Conservation (phyloP, 2,329 filamentous ascomycete genomes). For the Phaeosphaeria sp. region DNA sequence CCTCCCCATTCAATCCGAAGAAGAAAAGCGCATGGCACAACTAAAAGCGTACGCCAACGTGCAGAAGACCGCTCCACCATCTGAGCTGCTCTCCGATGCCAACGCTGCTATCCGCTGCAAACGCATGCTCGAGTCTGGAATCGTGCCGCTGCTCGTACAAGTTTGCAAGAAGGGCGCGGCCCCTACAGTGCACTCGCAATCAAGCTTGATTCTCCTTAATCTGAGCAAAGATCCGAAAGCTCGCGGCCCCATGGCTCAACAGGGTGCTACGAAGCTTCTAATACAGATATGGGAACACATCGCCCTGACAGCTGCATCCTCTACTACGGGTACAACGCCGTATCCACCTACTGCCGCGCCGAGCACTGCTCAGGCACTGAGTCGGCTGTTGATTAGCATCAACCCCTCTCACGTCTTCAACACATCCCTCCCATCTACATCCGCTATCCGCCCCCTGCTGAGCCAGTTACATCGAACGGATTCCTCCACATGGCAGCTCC, state of each 20-base stretch:
- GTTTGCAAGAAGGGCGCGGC: constrained; percentile 76
- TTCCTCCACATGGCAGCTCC: constrained; percentile 72
- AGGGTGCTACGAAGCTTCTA: constrained; percentile 88
- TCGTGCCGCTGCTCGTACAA: constrained; percentile 78
- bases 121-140: constrained; percentile 77
- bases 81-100: constrained; percentile 77
- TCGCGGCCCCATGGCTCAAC: constrained; percentile 83
- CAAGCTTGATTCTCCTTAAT: constrained; percentile 77
- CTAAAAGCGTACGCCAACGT: constrained; percentile 94
- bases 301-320: constrained; percentile 47
- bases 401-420: constrained; percentile 87
- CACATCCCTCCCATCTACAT: constrained; percentile 72
- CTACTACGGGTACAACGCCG: constrained; percentile 49
- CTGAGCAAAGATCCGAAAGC: constrained; percentile 76
- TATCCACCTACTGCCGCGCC: constrained; percentile 47
- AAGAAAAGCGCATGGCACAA: constrained; percentile 90
- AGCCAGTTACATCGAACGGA: constrained; percentile 73
- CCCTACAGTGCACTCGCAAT: constrained; percentile 74
- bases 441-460: constrained; percentile 82
- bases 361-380: constrained; percentile 78
- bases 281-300: constrained; percentile 73
- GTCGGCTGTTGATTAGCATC: constrained; percentile 84
- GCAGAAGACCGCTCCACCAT: constrained; percentile 66
- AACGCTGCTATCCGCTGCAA: constrained; percentile 79
- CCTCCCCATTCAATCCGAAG: constrained; percentile 78